Evolutionary conservation across 148 eudicot genomes (phyloP).

Genomic region (Rhododendron kiyosumense): DNA sequence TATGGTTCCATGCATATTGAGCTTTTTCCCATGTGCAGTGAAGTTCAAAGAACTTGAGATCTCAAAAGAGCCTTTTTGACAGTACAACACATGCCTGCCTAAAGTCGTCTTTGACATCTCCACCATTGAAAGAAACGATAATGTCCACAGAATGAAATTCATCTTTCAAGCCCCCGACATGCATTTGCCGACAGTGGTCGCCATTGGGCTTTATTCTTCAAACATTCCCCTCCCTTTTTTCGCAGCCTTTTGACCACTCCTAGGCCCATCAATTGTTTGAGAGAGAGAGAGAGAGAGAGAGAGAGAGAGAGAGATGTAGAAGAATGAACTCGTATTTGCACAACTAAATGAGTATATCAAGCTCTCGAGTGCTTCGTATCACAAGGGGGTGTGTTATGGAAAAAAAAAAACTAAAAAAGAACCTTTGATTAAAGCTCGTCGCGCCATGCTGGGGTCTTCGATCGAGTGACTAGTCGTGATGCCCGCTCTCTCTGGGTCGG

Average conservation of each 20-base stretch:
- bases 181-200: neutral
- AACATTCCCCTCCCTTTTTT: neutral
- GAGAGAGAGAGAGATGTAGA: too few species aligned
- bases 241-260: slow-evolving; percentile 7
- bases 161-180: neutral
- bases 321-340: too few species aligned
- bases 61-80: neutral
- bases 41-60: neutral
- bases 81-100: neutral
- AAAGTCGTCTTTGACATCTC: neutral
- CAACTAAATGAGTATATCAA: too few species aligned
- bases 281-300: too few species aligned
- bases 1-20: neutral
- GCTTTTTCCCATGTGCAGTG: neutral
- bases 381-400: too few species aligned
- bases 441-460: too few species aligned
- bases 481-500: too few species aligned
- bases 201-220: slow-evolving; percentile 8
- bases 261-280: too few species aligned
- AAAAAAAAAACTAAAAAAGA: too few species aligned
- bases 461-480: too few species aligned
- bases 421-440: too few species aligned
- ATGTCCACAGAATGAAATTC: neutral
- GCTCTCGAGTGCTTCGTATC: too few species aligned
- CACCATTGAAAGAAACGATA: neutral